Conservation (phyloP, 352 stramenopile genomes). For the Pythium oligandrum region DNA sequence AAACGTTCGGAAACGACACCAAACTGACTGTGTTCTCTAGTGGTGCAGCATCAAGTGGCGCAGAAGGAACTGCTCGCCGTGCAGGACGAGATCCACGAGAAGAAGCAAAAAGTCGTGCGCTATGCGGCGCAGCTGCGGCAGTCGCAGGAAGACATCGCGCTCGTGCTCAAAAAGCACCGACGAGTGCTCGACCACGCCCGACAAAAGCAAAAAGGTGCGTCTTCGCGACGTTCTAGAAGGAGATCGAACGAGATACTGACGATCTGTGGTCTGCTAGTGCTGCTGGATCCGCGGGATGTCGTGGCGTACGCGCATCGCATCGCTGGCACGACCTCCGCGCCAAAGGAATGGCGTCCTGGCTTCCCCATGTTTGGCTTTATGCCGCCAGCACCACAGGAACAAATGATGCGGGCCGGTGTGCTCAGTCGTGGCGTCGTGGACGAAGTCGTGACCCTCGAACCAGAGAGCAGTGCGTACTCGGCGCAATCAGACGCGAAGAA, state of each 20-base stretch:
- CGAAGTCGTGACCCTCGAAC: slow-evolving; percentile 70
- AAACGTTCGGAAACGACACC: not conserved
- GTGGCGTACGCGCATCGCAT: slow-evolving; percentile 82
- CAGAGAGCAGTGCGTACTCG: slow-evolving; percentile 39
- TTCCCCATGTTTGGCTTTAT: slow-evolving; percentile 87
- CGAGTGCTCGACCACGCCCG: slow-evolving; percentile 53
- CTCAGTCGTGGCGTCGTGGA: slow-evolving; percentile 77
- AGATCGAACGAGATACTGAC: not conserved
- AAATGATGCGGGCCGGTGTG: slow-evolving; percentile 84
- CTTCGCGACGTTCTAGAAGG: not conserved
- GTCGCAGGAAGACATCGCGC: slow-evolving; percentile 64
- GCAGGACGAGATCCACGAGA: slow-evolving; percentile 55
- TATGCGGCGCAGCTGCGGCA: slow-evolving; percentile 63
- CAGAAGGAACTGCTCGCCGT: slow-evolving; percentile 63
- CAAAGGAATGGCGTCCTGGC: slow-evolving; percentile 72
- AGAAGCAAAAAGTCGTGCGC: slow-evolving; percentile 60
- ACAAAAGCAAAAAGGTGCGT: slow-evolving; percentile 44
- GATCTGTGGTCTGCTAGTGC: slow-evolving; percentile 21
- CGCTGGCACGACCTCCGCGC: slow-evolving; percentile 67
- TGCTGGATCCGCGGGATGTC: slow-evolving; percentile 61
- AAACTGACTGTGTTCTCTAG: slow-evolving; percentile 15
- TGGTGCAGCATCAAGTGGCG: slow-evolving; percentile 61
- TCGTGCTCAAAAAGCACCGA: slow-evolving; percentile 64
- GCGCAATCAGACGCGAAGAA: slow-evolving; percentile 28
- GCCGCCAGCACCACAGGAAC: slow-evolving; percentile 72